Conservation (phyloP, 768 basidiomycete genomes). For the Scleroderma citrinum region DNA sequence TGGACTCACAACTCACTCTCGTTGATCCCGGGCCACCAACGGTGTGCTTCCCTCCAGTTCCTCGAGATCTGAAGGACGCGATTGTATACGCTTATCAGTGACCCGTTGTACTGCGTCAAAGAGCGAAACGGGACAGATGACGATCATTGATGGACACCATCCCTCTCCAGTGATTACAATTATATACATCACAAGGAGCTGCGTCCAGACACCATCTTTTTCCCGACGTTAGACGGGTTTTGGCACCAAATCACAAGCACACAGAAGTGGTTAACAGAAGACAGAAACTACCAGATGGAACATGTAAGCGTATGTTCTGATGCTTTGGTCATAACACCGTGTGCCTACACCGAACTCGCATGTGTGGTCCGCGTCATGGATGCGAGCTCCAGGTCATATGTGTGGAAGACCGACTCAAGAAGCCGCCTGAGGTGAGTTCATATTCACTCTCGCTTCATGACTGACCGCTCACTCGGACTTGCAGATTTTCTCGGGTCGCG, state of each 20-base stretch:
- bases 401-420: conserved; percentile 22
- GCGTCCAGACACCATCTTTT: conserved; percentile 22
- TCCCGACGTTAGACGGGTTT: conserved; percentile 12
- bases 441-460: background rate
- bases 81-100: conserved; percentile 12
- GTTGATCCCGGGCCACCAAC: conserved; percentile 21
- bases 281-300: conserved; percentile 18
- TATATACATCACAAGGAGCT: conserved; percentile 22
- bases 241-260: conserved; percentile 11
- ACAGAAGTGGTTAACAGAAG: conserved; percentile 24
- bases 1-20: conserved; percentile 26
- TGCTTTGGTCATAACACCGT: no score
- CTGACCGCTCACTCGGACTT: background rate
- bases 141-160: conserved; percentile 9
- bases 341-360: background rate
- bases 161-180: conserved; percentile 15
- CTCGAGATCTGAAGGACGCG: conserved; percentile 11
- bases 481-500: conserved; percentile 20
- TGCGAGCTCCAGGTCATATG: conserved; percentile 18
- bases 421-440: conserved; percentile 16
- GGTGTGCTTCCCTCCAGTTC: conserved; percentile 21
- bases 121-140: conserved; percentile 13
- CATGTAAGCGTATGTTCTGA: conserved; percentile 13
- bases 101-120: conserved; percentile 23
- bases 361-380: conserved; percentile 16